Evolutionary conservation across 1,139 yeast genomes (phyloP), one percentile per base, ranked within the genome.

Genomic region (Geotrichum citri-aurantii): DNA sequence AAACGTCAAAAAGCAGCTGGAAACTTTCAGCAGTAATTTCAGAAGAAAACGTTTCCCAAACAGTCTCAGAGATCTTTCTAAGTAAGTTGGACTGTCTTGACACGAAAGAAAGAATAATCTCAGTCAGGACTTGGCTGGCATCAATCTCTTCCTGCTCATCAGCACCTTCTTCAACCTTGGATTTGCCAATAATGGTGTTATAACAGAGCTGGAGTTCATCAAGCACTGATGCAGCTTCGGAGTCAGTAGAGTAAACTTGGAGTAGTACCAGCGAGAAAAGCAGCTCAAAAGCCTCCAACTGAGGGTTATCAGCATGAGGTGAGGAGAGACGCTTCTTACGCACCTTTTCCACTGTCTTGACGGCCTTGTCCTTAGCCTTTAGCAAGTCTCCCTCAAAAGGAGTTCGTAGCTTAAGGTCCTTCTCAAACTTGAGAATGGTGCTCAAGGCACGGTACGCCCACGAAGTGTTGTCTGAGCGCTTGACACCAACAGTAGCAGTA

Each of bases 181-280:
- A 60, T 54, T 66, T 65, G 27, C 72, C 69, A 26, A 69, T 56
- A 40, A 72, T 65, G 48, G 68, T 66, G 58, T 71, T 66, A 63
- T 74, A 74, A 60, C 75, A 73, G 51, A 70, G 52, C 58, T 71
- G 83, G 58, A 92, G 75, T 68, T 92, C 99, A 47, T 84, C 85
- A 49, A 91, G 77, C 24, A 90, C 85, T 37, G 83, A 77, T 3
- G 87, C 83, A 0, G 96, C 86, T 63, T 92, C 98, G 2, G 78
- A 69, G 57, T 81, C 84, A 21, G 93, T 95, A 63, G 85, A 76
- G 68, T 85, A 91, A 49, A 92, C 78, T 69, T 91, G 97, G 29
- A 93, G 71, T 52, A 91, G 73, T 2, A 87, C 87, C 80, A 89
- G 82, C 0, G 97, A 86, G 61, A 88, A 83, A 54, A 93, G 75